Evolutionary conservation across 176 grass and related monocot species (phyloP).

Genomic region (Eragrostis curvula): DNA sequence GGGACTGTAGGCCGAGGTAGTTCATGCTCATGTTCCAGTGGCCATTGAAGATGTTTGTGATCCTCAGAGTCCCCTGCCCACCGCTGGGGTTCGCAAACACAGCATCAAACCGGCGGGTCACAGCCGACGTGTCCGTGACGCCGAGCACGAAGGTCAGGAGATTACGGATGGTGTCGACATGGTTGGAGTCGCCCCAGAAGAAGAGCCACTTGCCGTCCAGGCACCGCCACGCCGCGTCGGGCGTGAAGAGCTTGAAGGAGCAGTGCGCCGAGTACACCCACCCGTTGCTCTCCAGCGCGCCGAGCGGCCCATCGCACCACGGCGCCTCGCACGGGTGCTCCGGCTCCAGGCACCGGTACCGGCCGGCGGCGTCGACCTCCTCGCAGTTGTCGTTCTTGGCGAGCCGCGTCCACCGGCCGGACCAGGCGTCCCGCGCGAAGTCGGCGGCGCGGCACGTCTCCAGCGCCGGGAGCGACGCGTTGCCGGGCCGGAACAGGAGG

Average conservation of each 20-base stretch:
- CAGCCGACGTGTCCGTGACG: constrained; percentile 48
- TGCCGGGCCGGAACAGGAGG: constrained; percentile 43
- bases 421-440: constrained; percentile 62
- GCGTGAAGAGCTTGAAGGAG: constrained; percentile 76
- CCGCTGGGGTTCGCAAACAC: constrained; percentile 67
- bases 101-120: constrained; percentile 73
- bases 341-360: constrained; percentile 77
- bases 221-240: constrained; percentile 77
- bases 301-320: constrained; percentile 83
- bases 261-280: constrained; percentile 99
- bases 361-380: constrained; percentile 60
- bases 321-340: constrained; percentile 64
- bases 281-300: constrained; percentile 89
- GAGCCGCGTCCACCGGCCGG: constrained; percentile 90
- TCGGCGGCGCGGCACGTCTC: constrained; percentile 58
- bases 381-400: constrained; percentile 55
- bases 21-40: constrained; percentile 94
- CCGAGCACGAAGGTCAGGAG: constrained; percentile 80
- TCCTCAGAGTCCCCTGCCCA: constrained; percentile 57
- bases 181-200: constrained; percentile 99
- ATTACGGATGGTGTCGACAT: constrained; percentile 94
- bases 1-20: constrained; percentile 88
- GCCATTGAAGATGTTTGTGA: constrained; percentile 93
- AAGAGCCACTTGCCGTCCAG: constrained; percentile 90
- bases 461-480: constrained; percentile 55